Percentiles rank a stretch among this genome's conserved stretches.
phyloP scores from a whole-genome alignment of 441 rosid genomes.

The Capsella rubella region DNA sequence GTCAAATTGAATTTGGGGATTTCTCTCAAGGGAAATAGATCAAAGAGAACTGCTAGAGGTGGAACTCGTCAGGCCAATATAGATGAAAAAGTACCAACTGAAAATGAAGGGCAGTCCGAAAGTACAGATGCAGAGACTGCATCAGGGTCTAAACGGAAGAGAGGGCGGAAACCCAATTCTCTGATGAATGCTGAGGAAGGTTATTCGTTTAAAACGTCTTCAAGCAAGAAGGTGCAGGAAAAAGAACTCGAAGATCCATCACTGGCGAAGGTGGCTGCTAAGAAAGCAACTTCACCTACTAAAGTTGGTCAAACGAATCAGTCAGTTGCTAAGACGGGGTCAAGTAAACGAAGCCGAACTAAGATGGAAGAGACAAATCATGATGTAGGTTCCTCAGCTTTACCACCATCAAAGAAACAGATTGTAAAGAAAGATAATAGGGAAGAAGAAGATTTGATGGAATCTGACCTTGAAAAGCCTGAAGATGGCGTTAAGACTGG shows the following conservation, averaged over 20 bases:
- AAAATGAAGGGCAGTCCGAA: constrained; percentile 40
- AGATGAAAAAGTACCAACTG: constrained; percentile 19
- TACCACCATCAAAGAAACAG: constrained; percentile 39
- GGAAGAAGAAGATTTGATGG: constrained; percentile 43
- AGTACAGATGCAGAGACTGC: constrained; percentile 45
- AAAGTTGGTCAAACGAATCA: constrained; percentile 46
- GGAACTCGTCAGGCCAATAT: constrained; percentile 18
- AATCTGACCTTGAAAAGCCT: constrained; percentile 39
- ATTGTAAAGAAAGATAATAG: constrained; percentile 40
- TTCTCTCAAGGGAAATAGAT: constrained; percentile 42
- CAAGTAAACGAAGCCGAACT: constrained; percentile 44
- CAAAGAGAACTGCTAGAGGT: constrained; percentile 43
- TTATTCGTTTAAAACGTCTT: constrained; percentile 47
- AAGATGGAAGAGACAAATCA: constrained; percentile 44
- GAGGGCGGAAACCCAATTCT: constrained; percentile 73
- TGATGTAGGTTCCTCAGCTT: constrained; percentile 23
- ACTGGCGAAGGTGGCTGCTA: constrained; percentile 42
- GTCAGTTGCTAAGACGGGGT: constrained; percentile 40
- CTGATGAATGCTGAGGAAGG: constrained; percentile 78
- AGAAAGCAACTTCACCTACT: constrained; percentile 44
- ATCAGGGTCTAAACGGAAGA: constrained; percentile 50
- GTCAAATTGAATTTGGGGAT: constrained; percentile 25
- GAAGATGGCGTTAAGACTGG: constrained; percentile 41
- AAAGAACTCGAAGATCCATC: constrained; percentile 41
- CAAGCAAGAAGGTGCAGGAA: constrained; percentile 43